Evolutionary conservation across 2,329 filamentous ascomycete species (phyloP), one percentile per base, ranked within the genome.

Genomic region (Pseudogymnoascus sp.): DNA sequence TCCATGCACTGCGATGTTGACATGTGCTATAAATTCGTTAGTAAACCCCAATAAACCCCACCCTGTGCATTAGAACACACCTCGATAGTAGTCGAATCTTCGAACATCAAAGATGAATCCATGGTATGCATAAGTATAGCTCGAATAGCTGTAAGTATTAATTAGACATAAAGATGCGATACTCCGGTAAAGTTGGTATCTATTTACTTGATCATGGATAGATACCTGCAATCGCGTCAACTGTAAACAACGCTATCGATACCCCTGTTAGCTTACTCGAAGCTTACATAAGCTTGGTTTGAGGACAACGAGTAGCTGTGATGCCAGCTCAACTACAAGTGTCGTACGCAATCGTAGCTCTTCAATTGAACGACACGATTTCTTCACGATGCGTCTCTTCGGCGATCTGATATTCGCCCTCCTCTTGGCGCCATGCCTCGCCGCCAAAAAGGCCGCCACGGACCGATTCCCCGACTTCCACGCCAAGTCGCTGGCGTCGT

Each of bases 381-480:
- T 35, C 60, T 63, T 70, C 75, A 86, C 76, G 69, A 93, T 93
- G 90, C 88, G 84, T 77, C 79, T 88, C 71, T 77, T 89, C 63
- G 80, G 83, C 69, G 75, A 85, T 65, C 76, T 92, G 69, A 77
- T 89, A 67, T 83, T 87, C 43, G 78, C 84, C 63, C 78, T 88
- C 72, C 79, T 90, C 67, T 80, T 86, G 40, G 78, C 85, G 62
- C 80, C 83, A 63, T 80, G 81, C 63, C 74, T 88, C 41, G 85
- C 83, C 58, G 83, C 88, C 61, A 89, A 88, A 73, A 86, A 89
- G 74, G 78, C 86, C 59, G 72, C 81, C 11, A 77, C 72, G 65
- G 85, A 90, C 74, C 86, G 84, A 71, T 96, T 93, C 79, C 74
- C 83, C 66, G 81, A 85, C 64, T 93, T 87, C 78, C 86, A 88